Conservation (phyloP, 108 stramenopile genomes). For the Fragilariopsis cylindrus region DNA sequence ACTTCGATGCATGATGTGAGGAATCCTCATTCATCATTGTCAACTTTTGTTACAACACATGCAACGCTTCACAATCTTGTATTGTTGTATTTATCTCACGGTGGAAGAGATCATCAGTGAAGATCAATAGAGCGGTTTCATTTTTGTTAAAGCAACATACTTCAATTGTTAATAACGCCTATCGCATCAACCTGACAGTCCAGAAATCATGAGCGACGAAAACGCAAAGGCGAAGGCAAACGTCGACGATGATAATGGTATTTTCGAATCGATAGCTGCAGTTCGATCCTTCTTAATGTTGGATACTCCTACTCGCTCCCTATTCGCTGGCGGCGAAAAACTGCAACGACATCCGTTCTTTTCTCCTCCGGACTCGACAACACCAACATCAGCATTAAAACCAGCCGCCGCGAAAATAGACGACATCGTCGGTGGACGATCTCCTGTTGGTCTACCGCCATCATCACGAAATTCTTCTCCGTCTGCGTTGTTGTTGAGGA, state of each 20-base stretch:
- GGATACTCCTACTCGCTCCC: conserved; percentile 23
- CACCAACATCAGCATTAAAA: not conserved
- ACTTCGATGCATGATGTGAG: too few species aligned
- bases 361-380: not conserved
- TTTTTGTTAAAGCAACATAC: too few species aligned
- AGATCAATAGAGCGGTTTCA: too few species aligned
- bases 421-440: not conserved
- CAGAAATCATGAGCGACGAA: too few species aligned
- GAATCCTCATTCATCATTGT: too few species aligned
- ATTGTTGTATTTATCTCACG: too few species aligned
- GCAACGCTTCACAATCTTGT: too few species aligned
- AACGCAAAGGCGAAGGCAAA: not conserved
- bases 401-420: not conserved
- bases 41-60: too few species aligned
- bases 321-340: not conserved
- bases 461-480: not conserved
- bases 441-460: not conserved
- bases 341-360: not conserved
- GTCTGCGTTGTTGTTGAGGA: not conserved
- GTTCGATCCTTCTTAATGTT: conserved; percentile 36
- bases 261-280: conserved; percentile 32
- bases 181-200: too few species aligned
- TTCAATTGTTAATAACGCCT: too few species aligned
- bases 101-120: too few species aligned
- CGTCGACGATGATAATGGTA: conserved; percentile 8